Conservation (phyloP, 2,329 filamentous ascomycete species). For the Colletotrichum lindemuthianum region DNA sequence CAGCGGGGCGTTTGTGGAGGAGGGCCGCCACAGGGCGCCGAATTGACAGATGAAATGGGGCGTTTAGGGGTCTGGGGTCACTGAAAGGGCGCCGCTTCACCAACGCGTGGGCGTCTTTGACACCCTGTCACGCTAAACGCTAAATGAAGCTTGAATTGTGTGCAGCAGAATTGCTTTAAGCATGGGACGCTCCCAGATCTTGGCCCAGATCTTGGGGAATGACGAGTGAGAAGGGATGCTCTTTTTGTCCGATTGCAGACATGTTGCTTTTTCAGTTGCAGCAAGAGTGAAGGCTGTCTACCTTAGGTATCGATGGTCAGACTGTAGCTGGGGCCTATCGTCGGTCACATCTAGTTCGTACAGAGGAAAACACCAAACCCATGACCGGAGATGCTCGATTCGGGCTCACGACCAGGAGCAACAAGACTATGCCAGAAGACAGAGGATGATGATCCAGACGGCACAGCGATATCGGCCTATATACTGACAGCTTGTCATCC, state of each 20-base stretch:
- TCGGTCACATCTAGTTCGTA: no score
- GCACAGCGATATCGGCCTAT: background rate
- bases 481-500: no score
- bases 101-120: constrained; percentile 10
- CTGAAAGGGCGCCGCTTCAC: background rate
- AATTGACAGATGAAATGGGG: constrained; percentile 4
- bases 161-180: no score
- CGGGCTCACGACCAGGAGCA: background rate
- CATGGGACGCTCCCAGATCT: no score
- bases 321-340: no score
- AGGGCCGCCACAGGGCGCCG: constrained; percentile 14
- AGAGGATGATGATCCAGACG: no score
- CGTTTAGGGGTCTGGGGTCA: background rate
- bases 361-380: background rate
- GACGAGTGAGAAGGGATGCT: background rate
- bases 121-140: constrained; percentile 19
- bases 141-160: no score
- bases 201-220: no score
- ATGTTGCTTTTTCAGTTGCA: no score
- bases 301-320: no score
- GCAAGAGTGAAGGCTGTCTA: no score
- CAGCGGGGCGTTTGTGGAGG: constrained; percentile 18
- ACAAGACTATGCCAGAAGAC: no score
- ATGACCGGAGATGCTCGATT: background rate
- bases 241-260: background rate